Conservation (phyloP, 75 land plant genomes). For the Pseudotsuga menziesii region DNA sequence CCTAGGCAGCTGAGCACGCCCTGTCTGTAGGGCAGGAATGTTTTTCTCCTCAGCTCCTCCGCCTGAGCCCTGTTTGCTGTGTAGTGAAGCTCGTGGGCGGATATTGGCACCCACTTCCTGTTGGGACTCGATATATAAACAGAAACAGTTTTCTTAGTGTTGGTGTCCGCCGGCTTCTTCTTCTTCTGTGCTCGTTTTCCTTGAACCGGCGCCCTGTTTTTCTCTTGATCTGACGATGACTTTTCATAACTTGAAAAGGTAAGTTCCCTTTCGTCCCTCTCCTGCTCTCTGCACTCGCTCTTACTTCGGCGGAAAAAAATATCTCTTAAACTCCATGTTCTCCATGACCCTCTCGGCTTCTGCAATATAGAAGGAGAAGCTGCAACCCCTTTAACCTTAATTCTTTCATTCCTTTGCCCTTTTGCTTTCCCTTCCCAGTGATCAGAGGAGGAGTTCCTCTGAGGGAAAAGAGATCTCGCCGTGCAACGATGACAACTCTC, state of each 20-base stretch:
- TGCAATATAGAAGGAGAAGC: slow-evolving; percentile 37
- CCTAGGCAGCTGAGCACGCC: slow-evolving; percentile 80
- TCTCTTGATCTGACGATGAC: not conserved
- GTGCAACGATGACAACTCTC: no score
- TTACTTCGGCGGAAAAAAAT: slow-evolving; percentile 40
- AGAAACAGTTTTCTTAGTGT: not conserved
- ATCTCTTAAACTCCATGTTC: slow-evolving; percentile 51
- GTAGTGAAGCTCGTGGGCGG: slow-evolving; percentile 44
- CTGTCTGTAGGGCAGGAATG: slow-evolving; percentile 58
- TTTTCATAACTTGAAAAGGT: slow-evolving; percentile 26
- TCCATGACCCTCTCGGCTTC: not conserved
- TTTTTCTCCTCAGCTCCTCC: slow-evolving; percentile 46
- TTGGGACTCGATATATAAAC: no score
- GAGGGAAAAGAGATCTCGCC: no score
- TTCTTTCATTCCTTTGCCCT: no score
- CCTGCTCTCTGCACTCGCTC: slow-evolving; percentile 40
- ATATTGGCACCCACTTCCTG: slow-evolving; percentile 11
- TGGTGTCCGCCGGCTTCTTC: slow-evolving; percentile 13
- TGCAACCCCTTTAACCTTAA: slow-evolving; percentile 51
- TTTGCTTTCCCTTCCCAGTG: no score
- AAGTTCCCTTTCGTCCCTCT: slow-evolving; percentile 24
- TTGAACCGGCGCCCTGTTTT: not conserved
- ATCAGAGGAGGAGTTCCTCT: no score
- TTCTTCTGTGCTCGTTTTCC: not conserved
- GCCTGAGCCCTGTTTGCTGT: slow-evolving; percentile 59